Base-by-base conservation (phyloP, 2,329 filamentous ascomycete species). In the Drechslera avenae region DNA sequence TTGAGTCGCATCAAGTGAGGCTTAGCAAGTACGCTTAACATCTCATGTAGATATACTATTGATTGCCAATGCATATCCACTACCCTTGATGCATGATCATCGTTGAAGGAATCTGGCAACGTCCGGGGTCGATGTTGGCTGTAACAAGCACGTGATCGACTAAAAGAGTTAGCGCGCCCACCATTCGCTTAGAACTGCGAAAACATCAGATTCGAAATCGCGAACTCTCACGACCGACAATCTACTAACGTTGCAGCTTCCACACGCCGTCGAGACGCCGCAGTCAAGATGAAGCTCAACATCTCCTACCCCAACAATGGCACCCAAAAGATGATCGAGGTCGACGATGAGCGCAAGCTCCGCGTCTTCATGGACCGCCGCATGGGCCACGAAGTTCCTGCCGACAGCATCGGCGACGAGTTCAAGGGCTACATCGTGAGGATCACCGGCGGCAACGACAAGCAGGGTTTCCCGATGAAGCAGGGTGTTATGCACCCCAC, bases 381-480 rank as follows among this genome's bases (percentile, higher is more conserved):
- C 81, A 94, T 94, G 90, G 90, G 90, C 76, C 86, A 88, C 74
- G 90, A 97, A 83, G 90, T 99, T 72, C 81, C 89, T 72, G 94
- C 89, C 75, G 95, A 99, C 83, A 89, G 87, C 77, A 86, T 99
- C 75, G 94, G 94, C 76, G 92, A 97, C 77, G 94, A 99, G 83
- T 99, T 96, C 90, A 97, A 97, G 86, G 94, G 94, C 81, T 99
- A 99, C 86, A 88, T 99, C 84, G 91, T 99, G 88, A 89, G 87
- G 79, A 97, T 99, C 84, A 99, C 94, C 74, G 95, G 94, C 76
- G 94, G 95, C 78, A 99, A 99, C 89, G 94, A 99, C 90, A 99
- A 99, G 91, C 95, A 99, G 86, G 94, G 94, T 84, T 99, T 99
- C 87, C 94, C 94, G 73, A 99, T 99, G 94, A 99, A 99, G 91